These are phyloP conservation scores for Porcisia deanei DNA, from an alignment of 208 protist species.

Conservation along the genomic window DNA sequence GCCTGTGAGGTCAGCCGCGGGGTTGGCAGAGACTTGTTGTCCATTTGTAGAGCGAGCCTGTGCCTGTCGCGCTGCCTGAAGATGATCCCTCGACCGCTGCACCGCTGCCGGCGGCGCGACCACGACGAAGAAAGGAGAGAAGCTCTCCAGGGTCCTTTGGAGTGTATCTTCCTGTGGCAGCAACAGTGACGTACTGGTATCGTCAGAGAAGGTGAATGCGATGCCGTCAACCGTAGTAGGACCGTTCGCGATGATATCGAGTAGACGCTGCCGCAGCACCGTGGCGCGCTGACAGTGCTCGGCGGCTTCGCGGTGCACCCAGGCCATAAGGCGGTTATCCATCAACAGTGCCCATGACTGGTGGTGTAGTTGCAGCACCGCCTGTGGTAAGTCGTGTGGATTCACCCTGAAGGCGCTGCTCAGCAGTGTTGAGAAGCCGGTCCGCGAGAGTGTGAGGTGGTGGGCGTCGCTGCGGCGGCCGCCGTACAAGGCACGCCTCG, in stretches of 20 bases:
- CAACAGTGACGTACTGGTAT: not conserved
- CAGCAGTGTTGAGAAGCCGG: constrained; percentile 3
- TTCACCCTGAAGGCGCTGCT: constrained; percentile 27
- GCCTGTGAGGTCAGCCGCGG: constrained; percentile 54
- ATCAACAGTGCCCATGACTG: constrained; percentile 86
- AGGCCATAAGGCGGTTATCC: constrained; percentile 83
- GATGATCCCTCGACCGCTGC: constrained; percentile 43
- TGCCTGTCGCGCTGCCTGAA: constrained; percentile 30
- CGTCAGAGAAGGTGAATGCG: not conserved
- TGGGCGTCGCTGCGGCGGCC: not conserved
- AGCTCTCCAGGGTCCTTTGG: constrained; percentile 69
- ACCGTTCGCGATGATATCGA: constrained; percentile 56
- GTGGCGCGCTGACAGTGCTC: constrained; percentile 65
- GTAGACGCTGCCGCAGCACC: constrained; percentile 66
- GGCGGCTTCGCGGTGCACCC: constrained; percentile 78
- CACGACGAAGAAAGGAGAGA: constrained; percentile 84
- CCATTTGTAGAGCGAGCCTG: constrained; percentile 20
- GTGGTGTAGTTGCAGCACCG: constrained; percentile 62
- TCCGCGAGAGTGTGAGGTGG: constrained; percentile 9
- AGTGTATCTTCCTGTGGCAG: constrained; percentile 46
- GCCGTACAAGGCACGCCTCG: not conserved
- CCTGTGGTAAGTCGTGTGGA: constrained; percentile 37
- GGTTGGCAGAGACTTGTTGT: constrained; percentile 1
- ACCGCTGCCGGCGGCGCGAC: constrained; percentile 55
- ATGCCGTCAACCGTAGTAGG: constrained; percentile 3